Evolutionary conservation across 2,329 filamentous ascomycete species (phyloP), one percentile per base, ranked within the genome.

Genomic region (Thelonectria blattea): DNA sequence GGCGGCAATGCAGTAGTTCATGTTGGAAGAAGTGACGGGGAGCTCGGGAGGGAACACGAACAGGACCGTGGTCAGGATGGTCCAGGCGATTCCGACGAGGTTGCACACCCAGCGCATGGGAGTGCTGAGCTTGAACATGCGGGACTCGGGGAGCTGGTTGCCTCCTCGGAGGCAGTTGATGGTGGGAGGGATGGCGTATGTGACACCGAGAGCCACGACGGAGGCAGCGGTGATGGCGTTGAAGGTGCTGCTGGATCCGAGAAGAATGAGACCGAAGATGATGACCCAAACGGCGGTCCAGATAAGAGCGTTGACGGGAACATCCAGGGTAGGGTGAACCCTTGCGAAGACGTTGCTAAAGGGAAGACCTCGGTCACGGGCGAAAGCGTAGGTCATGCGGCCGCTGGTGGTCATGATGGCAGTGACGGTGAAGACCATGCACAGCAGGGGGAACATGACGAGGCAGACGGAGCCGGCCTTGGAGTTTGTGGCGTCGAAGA

Each of bases 141-240:
- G 62, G 20, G 65, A 60, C 47, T 83, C 81, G 0, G 90, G 90
- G 9, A 92, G 79, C 78, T 87, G 87, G 51, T 80, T 85, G 8
- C 89, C 83, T 8, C 89, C 88, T 1, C 88, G 85, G 2, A 90
- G 72, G 58, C 87, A 83, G 67, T 92, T 91, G 69, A 93, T 87
- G 1, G 83, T 79, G 32, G 91, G 85, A 0, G 91, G 91, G 32
- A 93, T 91, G 10, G 85, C 91, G 69, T 93, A 93, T 1, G 89
- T 90, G 15, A 93, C 78, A 8, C 88, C 87, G 0, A 93, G 82
- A 2, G 90, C 85, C 37, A 93, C 90, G 0, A 93, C 91, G 0
- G 88, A 90, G 0, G 89, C 86, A 0, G 88, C 86, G 1, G 90
- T 84, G 63, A 92, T 90, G 15, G 90, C 89, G 51, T 89, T 91